These are phyloP conservation scores for Exophiala sp. DNA, from an alignment of 2,329 filamentous ascomycete species.

Conservation along the genomic window DNA sequence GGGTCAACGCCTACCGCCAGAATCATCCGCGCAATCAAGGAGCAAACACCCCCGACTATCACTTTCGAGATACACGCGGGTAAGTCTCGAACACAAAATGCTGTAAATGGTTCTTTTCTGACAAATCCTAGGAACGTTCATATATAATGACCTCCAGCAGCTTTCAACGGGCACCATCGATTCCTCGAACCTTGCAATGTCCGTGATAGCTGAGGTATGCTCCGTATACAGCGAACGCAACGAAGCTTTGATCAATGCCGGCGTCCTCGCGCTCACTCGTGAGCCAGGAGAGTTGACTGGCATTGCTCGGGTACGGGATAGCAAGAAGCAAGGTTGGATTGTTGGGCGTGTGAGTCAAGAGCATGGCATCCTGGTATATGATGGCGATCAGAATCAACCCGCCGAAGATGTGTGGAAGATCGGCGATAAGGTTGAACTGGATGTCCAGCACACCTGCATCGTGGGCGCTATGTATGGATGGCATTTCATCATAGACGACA, in stretches of 20 bases:
- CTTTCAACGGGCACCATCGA: background rate
- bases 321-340: background rate
- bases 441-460: no score
- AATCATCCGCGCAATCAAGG: no score
- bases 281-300: background rate
- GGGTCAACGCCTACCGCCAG: no score
- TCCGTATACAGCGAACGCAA: background rate
- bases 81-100: background rate
- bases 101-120: background rate
- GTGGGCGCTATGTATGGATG: no score
- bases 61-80: background rate
- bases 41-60: background rate
- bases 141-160: background rate
- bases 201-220: background rate
- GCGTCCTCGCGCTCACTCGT: background rate
- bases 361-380: background rate
- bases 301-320: background rate
- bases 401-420: no score
- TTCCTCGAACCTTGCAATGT: background rate
- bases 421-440: no score
- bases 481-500: no score
- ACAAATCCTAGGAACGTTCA: background rate
- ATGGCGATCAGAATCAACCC: background rate
- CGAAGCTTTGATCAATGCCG: constrained; percentile 1
- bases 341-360: background rate